Base-by-base conservation (phyloP, 306 rosid genomes). In the Prunus armeniaca region DNA sequence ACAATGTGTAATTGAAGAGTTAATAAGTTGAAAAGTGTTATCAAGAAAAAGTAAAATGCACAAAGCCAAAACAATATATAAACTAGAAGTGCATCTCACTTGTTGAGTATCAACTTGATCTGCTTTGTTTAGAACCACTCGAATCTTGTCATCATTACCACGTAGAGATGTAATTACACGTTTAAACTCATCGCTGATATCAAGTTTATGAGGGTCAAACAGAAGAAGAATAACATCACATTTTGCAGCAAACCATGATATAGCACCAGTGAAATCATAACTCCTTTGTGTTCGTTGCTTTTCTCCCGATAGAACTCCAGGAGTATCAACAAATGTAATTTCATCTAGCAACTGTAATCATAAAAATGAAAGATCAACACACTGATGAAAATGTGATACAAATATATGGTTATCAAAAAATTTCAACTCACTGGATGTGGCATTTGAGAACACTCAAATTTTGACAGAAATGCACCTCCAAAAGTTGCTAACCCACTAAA, bases 81-180 rank as follows among this genome's bases (percentile, higher is more conserved):
- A 20, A n/a, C 5, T 1, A 28, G 6, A 65, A 65, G 8, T 43
- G 60, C 69, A 67, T 56, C 88, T 75, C 85, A 92, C 99, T 57
- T 95, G 99, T 80, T 95, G 99, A 71, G 97, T 92, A 82, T 95
- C 97, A 75, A 95, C 97, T 84, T 92, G 97, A 82, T 95, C 97
- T 7, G 99, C 92, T 84, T 95, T 95, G 52, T 95, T 95, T 64
- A 95, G 85, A 76, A 92, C 99, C 67, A 95, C 99, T 0, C 99
- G 97, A 50, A 95, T 95, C 82, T 95, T 95, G 86, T 95, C 99
- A 82, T 92, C 99, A 27, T 90, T 88, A 70, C 98, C 98, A 38
- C 82, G 93, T 34, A 95, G 72, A 76, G 93, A 95, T 25, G 92
- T 15, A 71, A 95, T 95, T 20, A 95, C 97, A 17, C 97, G 92